Evolutionary conservation across 202 grass and related monocot species (phyloP).

Genomic region (Brachypodium distachyon): DNA sequence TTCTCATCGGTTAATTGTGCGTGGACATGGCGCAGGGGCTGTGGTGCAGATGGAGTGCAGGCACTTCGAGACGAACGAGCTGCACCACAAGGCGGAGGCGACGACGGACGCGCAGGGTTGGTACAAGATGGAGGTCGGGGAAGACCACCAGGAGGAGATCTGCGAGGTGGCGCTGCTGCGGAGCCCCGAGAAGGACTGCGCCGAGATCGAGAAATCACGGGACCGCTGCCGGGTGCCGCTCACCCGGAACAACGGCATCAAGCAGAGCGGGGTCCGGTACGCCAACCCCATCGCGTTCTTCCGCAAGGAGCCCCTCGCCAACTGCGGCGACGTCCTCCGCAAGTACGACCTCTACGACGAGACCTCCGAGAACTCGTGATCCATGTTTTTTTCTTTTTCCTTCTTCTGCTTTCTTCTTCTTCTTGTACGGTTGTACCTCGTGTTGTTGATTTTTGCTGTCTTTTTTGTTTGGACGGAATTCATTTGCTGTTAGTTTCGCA

Average conservation of each 20-base stretch:
- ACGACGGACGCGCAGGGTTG: conserved; percentile 13
- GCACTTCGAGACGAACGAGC: conserved; percentile 21
- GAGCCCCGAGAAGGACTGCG: conserved; percentile 34
- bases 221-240: conserved; percentile 28
- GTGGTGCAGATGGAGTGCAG: conserved; percentile 47
- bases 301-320: conserved; percentile 18
- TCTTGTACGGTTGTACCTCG: no score
- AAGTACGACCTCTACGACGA: conserved; percentile 21
- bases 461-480: no score
- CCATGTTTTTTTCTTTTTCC: no score
- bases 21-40: no score
- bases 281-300: conserved; percentile 49
- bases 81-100: conserved; percentile 19
- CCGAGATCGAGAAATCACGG: conserved; percentile 15
- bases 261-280: not conserved
- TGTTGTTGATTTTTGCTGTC: no score
- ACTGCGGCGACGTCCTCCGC: conserved; percentile 16
- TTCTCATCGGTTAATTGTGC: no score
- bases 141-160: conserved; percentile 46
- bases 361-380: not conserved
- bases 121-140: conserved; percentile 16
- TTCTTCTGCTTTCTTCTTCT: not conserved
- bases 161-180: conserved; percentile 39
- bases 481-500: no score
- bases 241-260: conserved; percentile 34